Evolutionary conservation across 768 basidiomycete genomes (phyloP).

Genomic region (Rhodotorula taiwanensis): DNA sequence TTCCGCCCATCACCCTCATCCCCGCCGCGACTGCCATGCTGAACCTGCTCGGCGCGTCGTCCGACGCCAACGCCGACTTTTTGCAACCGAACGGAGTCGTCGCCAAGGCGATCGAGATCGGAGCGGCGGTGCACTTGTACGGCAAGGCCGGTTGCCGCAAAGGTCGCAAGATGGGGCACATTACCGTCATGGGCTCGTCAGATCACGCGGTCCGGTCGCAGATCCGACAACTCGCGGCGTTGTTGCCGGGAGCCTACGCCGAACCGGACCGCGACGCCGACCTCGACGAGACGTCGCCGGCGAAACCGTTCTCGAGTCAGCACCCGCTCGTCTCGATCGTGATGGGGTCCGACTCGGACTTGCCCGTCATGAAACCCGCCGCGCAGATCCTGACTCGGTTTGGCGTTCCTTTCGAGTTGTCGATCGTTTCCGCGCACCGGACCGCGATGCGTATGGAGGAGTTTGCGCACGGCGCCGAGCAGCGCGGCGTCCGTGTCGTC

Average conservation of each 20-base stretch:
- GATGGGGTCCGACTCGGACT: constrained; percentile 97
- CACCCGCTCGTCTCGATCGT: constrained; percentile 83
- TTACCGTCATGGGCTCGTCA: constrained; percentile 75
- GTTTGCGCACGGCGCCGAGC: constrained; percentile 67
- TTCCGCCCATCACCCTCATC: constrained; percentile 50
- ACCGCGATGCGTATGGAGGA: constrained; percentile 78
- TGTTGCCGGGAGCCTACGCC: constrained; percentile 52
- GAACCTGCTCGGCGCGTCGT: constrained; percentile 82
- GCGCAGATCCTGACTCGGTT: constrained; percentile 79
- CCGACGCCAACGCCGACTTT: constrained; percentile 51
- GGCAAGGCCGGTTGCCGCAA: constrained; percentile 85
- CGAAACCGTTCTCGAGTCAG: constrained; percentile 58
- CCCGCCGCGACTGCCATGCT: constrained; percentile 69
- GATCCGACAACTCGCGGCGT: constrained; percentile 66
- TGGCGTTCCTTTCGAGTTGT: constrained; percentile 78
- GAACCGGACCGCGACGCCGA: constrained; percentile 13
- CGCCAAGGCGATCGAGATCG: constrained; percentile 44
- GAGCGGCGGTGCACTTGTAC: constrained; percentile 79
- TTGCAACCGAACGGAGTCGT: constrained; percentile 25
- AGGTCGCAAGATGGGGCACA: constrained; percentile 96
- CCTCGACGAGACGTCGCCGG: constrained; percentile 39
- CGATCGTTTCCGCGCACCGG: constrained; percentile 92
- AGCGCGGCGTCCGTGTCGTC: constrained; percentile 55
- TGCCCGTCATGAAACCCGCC: constrained; percentile 86
- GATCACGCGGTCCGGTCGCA: constrained; percentile 65